Conservation (phyloP, 306 rosid genomes). For the Dryas drummondii region DNA sequence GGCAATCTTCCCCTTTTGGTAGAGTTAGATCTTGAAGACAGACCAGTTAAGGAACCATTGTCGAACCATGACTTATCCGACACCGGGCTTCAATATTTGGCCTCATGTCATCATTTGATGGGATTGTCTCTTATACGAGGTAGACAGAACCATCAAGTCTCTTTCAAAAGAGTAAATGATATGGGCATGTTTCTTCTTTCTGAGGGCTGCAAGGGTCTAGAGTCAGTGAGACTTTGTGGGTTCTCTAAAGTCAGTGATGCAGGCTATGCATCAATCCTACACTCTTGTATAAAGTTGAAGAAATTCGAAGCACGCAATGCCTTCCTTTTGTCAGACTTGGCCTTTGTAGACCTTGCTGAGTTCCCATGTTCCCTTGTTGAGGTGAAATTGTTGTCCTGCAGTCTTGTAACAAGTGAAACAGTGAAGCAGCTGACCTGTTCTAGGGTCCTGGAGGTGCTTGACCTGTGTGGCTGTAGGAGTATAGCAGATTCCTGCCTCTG, state of each 20-base stretch:
- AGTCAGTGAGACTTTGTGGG: slow-evolving; percentile 34
- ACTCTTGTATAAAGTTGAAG: slow-evolving; percentile 23
- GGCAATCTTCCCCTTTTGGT: slow-evolving; percentile 25
- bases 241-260: slow-evolving; percentile 39
- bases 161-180: slow-evolving; percentile 34
- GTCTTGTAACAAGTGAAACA: slow-evolving; percentile 33
- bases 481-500: slow-evolving; percentile 33
- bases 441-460: slow-evolving; percentile 29
- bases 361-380: slow-evolving; percentile 26
- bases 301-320: slow-evolving; percentile 34
- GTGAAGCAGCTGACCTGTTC: slow-evolving; percentile 32
- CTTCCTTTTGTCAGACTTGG: slow-evolving; percentile 29
- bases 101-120: slow-evolving; percentile 15
- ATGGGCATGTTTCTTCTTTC: slow-evolving; percentile 34
- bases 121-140: slow-evolving; percentile 30
- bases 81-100: slow-evolving; percentile 28
- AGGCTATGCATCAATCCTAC: slow-evolving; percentile 36
- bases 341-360: slow-evolving; percentile 19
- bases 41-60: slow-evolving; percentile 15
- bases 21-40: slow-evolving; percentile 40
- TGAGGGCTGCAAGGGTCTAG: slow-evolving; percentile 24
- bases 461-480: slow-evolving; percentile 39
- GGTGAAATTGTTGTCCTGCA: slow-evolving; percentile 31
- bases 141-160: slow-evolving; percentile 21
- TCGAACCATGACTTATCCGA: slow-evolving; percentile 24